A percentile compares a stretch with the other conserved stretches of the same genome.
phyloP scores from a whole-genome alignment of 2,329 filamentous ascomycete species.

The Colletotrichum sojae region DNA sequence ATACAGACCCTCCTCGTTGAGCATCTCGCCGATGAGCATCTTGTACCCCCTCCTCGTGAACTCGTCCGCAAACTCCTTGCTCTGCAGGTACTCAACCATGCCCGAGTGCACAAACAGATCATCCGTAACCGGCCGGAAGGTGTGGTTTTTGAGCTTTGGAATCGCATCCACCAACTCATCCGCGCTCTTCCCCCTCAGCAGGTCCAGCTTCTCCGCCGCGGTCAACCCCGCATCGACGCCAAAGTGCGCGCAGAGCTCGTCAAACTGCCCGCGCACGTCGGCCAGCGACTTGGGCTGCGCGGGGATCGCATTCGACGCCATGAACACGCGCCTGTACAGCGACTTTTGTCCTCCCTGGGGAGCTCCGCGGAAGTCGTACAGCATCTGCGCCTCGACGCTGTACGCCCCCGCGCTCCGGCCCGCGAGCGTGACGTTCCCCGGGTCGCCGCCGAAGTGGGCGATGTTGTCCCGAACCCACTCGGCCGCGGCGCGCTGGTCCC shows the following conservation, averaged over 20 bases:
- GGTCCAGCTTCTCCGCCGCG: slow-evolving; percentile 49
- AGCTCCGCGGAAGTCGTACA: slow-evolving; percentile 51
- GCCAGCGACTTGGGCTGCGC: slow-evolving; percentile 57
- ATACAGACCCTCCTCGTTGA: slow-evolving; percentile 61
- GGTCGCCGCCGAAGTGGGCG: slow-evolving; percentile 61
- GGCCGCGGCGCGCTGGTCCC: slow-evolving; percentile 64
- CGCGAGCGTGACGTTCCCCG: slow-evolving; percentile 55
- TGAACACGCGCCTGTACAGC: slow-evolving; percentile 55
- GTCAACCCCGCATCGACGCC: slow-evolving; percentile 44
- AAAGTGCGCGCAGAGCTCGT: slow-evolving; percentile 57
- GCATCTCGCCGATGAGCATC: slow-evolving; percentile 59
- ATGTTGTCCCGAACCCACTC: slow-evolving; percentile 66
- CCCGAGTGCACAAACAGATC: slow-evolving; percentile 54
- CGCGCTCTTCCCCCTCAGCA: slow-evolving; percentile 50
- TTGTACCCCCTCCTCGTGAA: slow-evolving; percentile 53
- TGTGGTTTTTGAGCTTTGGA: slow-evolving; percentile 58
- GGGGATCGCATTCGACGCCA: slow-evolving; percentile 62
- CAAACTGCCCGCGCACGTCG: slow-evolving; percentile 57
- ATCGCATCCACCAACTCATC: slow-evolving; percentile 52
- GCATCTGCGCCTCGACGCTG: slow-evolving; percentile 57
- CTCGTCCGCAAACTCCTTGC: slow-evolving; percentile 53
- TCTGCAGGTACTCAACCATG: slow-evolving; percentile 55
- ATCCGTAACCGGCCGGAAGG: slow-evolving; percentile 61
- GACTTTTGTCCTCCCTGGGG: slow-evolving; percentile 5
- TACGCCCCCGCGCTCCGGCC: slow-evolving; percentile 62